Evolutionary conservation across 2,329 filamentous ascomycete species (phyloP), one percentile per base, ranked within the genome.

Genomic region (Emmonsiellopsis sp.): DNA sequence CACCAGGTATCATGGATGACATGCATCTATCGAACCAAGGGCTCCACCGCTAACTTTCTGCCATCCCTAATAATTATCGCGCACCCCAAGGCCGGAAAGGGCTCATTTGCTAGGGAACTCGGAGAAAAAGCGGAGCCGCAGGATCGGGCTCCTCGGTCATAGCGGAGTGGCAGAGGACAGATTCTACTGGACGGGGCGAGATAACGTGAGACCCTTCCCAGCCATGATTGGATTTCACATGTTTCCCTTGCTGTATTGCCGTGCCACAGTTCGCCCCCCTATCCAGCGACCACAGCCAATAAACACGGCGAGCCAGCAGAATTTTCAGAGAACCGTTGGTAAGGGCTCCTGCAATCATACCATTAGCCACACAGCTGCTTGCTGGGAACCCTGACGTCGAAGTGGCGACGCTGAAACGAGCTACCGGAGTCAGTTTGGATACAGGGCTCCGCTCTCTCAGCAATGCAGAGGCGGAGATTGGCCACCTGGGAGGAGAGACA

Each of bases 1-100:
- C 46, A 40, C 13, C 40, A 11, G 37, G 31, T 44, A 45, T 45
- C 50, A 38, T 45, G 50, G 41, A 52, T 20, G 26, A 30, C 15
- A 49, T 49, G 46, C 46, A 38, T 11, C 10, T 38, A 7, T 40
- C 16, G 34, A 40, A 45, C 45, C 54, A 52, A 26, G 45, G 61
- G 62, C 57, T 66, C 67, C 65, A 67, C 63, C 47, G 43, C 52
- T 47, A 54, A 58, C 57, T 62, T 62, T 63, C 60, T 62, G 63
- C 65, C 58, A 65, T 68, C 60, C 67, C 67, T 68, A 63, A 59
- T 63, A 67, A 70, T 70, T 69, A 63, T 69, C 68, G 67, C 70
- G 62, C 63, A 65, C 55, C 5, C 16, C 20, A 26, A 15, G 34
- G 34, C 7, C 16, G 16, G 15, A 38, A 16, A 26, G 46, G 3